Conservation (phyloP, 371 early-diverging fungal genomes). For the Mucor sp. region DNA sequence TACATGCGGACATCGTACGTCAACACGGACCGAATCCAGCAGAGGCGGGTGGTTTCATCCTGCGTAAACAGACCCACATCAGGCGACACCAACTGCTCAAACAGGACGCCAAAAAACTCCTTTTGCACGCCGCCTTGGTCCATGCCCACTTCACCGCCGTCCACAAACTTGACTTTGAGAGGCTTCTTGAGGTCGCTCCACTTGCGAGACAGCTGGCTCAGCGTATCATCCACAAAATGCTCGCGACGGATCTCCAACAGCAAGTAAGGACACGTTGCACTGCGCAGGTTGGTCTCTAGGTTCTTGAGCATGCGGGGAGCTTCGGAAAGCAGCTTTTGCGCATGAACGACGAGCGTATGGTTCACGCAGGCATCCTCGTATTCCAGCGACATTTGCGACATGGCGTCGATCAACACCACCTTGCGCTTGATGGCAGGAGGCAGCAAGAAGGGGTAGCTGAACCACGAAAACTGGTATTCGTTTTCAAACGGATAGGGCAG, state of each 20-base stretch:
- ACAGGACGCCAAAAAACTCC: slow-evolving; percentile 92
- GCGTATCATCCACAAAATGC: slow-evolving; percentile 68
- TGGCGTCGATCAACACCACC: slow-evolving; percentile 78
- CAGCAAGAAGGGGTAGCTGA: slow-evolving; percentile 75
- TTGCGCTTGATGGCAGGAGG: slow-evolving; percentile 77
- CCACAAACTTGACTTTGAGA: slow-evolving; percentile 81
- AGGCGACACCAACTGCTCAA: slow-evolving; percentile 86
- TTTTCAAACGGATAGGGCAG: slow-evolving; percentile 46
- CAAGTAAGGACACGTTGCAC: slow-evolving; percentile 75
- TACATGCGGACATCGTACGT: slow-evolving; percentile 55
- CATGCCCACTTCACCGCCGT: slow-evolving; percentile 85
- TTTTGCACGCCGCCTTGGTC: slow-evolving; percentile 97
- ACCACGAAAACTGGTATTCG: slow-evolving; percentile 68
- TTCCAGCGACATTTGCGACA: slow-evolving; percentile 81
- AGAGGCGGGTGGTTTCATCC: slow-evolving; percentile 70
- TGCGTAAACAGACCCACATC: slow-evolving; percentile 67
- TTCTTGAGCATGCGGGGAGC: slow-evolving; percentile 45
- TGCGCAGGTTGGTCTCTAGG: slow-evolving; percentile 41
- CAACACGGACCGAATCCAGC: slow-evolving; percentile 83
- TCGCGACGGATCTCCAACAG: slow-evolving; percentile 76
- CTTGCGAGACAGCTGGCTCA: slow-evolving; percentile 62
- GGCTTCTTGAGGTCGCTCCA: slow-evolving; percentile 75
- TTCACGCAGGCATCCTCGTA: slow-evolving; percentile 86
- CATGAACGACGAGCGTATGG: slow-evolving; percentile 69
- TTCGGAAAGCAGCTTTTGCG: slow-evolving; percentile 69